Evolutionary conservation across 306 rosid species (phyloP).

Genomic region (Oemleria cerasiformis): DNA sequence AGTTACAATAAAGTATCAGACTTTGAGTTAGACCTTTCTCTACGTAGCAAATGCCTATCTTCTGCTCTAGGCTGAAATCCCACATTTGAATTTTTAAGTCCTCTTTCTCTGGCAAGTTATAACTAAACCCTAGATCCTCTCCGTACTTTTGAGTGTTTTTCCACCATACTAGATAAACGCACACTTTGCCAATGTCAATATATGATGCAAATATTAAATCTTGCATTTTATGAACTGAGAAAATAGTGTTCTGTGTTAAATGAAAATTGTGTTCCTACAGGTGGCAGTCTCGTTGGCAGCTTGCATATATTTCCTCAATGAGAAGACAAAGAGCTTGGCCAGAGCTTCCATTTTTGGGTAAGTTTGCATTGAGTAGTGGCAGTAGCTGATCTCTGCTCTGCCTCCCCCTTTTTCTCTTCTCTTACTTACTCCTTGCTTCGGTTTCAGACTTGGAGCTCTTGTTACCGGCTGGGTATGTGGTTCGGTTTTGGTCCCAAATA

Average conservation of each 20-base stretch:
- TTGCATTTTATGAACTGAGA: not conserved
- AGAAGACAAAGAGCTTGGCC: slow-evolving; percentile 86
- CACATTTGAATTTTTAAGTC: not conserved
- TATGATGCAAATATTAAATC: not conserved
- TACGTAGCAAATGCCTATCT: not conserved
- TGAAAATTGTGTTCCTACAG: slow-evolving; percentile 35
- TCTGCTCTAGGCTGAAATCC: not conserved
- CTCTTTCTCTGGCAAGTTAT: not conserved
- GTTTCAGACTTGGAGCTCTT: slow-evolving; percentile 75
- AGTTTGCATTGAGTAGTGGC: slow-evolving; percentile 14
- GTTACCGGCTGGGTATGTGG: slow-evolving; percentile 86
- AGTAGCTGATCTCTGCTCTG: slow-evolving; percentile 5
- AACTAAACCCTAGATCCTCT: not conserved
- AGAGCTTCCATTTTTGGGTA: slow-evolving; percentile 86
- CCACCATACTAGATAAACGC: not conserved
- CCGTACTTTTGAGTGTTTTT: not conserved
- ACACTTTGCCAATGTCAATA: not conserved
- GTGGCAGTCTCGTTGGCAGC: slow-evolving; percentile 95
- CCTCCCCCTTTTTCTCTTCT: slow-evolving; percentile 5
- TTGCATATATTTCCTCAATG: slow-evolving; percentile 91
- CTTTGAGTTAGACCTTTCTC: not conserved
- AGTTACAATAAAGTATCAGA: not conserved
- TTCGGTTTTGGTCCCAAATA: slow-evolving; percentile 68
- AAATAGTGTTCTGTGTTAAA: not conserved
- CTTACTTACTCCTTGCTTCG: slow-evolving; percentile 12